phyloP scores from a whole-genome alignment of 768 basidiomycete species.

The Coprinopsis marcescibilis region DNA sequence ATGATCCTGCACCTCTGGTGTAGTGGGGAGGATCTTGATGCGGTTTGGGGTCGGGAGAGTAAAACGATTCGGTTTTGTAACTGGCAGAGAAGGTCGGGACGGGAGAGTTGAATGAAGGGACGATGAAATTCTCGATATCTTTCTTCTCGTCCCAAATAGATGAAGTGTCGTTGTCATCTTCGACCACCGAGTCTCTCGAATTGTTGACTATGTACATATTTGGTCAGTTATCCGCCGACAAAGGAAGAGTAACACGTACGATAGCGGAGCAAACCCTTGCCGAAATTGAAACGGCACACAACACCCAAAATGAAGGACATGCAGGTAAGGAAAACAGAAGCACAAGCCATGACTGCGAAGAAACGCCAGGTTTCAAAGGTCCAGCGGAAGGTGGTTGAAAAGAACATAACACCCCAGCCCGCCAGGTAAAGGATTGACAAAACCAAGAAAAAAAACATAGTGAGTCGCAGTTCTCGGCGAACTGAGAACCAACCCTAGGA shows the following conservation, averaged over 20 bases:
- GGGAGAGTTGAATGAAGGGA: slow-evolving; percentile 47
- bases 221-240: slow-evolving; percentile 11
- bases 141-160: slow-evolving; percentile 45
- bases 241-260: slow-evolving; percentile 38
- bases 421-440: slow-evolving; percentile 56
- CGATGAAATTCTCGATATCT: slow-evolving; percentile 32
- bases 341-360: slow-evolving; percentile 57
- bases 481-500: slow-evolving; percentile 70
- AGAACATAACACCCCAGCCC: slow-evolving; percentile 71
- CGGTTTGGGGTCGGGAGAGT: slow-evolving; percentile 7
- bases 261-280: slow-evolving; percentile 63
- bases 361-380: slow-evolving; percentile 70
- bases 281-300: slow-evolving; percentile 69
- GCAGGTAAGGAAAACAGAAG: slow-evolving; percentile 53
- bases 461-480: slow-evolving; percentile 54
- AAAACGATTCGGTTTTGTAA: slow-evolving; percentile 27
- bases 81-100: slow-evolving; percentile 50
- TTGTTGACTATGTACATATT: slow-evolving; percentile 40
- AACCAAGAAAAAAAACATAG: slow-evolving; percentile 59
- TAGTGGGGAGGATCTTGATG: slow-evolving; percentile 44
- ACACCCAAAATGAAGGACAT: slow-evolving; percentile 55
- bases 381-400: slow-evolving; percentile 69
- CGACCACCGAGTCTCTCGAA: slow-evolving; percentile 42
- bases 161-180: slow-evolving; percentile 18
- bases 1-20: slow-evolving; percentile 33